These are phyloP conservation scores for Pythium sukuiense DNA, from an alignment of 352 stramenopile genomes.

Conservation along the genomic window DNA sequence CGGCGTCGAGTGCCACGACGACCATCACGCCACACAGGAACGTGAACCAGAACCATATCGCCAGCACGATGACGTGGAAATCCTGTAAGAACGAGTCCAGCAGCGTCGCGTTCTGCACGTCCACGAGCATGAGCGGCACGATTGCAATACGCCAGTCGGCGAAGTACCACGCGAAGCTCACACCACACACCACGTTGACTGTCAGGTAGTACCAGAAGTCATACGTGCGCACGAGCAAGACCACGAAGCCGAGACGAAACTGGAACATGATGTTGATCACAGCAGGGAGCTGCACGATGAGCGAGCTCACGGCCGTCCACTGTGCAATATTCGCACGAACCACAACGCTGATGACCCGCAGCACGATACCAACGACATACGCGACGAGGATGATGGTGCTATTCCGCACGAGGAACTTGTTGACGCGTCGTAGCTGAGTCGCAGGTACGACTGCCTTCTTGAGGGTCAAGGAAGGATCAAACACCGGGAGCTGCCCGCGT, in stretches of 20 bases:
- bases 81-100: constrained; percentile 25
- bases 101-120: constrained; percentile 8
- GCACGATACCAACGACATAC: constrained; percentile 15
- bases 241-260: constrained; percentile 16
- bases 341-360: constrained; percentile 4
- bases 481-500: constrained; percentile 1
- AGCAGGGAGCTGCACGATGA: constrained; percentile 13
- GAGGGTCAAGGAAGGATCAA: constrained; percentile 14
- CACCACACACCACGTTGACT: constrained; percentile 10
- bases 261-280: constrained; percentile 10
- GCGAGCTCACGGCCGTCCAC: neutral
- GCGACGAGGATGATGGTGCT: neutral
- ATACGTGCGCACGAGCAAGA: constrained; percentile 11
- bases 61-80: constrained; percentile 9
- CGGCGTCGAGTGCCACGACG: constrained; percentile 3
- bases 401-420: constrained; percentile 8
- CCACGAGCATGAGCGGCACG: neutral
- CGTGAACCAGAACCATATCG: constrained; percentile 1
- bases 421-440: neutral
- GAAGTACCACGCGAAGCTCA: constrained; percentile 12
- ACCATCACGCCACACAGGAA: constrained; percentile 8
- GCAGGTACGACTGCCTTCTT: constrained; percentile 11
- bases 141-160: constrained; percentile 12
- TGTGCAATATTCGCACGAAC: neutral
- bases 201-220: constrained; percentile 27